These are phyloP conservation scores for Pholiota adiposa DNA, from an alignment of 1,284 basidiomycete species.

Conservation along the genomic window DNA sequence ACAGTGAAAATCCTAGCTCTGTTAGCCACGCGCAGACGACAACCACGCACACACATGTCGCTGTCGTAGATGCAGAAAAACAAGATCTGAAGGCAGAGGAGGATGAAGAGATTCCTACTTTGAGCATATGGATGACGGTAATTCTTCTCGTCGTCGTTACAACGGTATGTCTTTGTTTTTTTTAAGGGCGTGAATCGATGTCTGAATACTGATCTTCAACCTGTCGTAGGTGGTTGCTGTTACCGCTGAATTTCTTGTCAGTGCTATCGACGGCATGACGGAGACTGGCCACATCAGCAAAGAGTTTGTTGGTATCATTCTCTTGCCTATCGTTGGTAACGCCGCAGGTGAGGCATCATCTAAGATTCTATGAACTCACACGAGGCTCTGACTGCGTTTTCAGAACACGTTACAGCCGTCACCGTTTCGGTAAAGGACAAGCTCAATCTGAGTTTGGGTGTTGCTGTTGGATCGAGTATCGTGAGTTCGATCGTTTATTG, in stretches of 20 bases:
- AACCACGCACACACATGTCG: neutral
- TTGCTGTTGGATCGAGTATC: conserved; percentile 91
- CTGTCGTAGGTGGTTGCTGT: conserved; percentile 65
- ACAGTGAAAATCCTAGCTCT: neutral
- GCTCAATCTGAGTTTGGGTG: conserved; percentile 73
- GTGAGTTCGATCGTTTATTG: conserved; percentile 46
- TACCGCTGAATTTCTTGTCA: conserved; percentile 88
- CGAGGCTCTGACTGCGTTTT: conserved; percentile 1
- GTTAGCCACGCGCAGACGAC: neutral
- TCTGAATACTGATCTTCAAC: neutral
- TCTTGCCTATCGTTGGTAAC: conserved; percentile 89
- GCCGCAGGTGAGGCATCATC: conserved; percentile 60
- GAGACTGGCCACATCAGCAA: conserved; percentile 56
- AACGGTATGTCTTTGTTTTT: conserved; percentile 49
- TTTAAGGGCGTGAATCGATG: too few species aligned
- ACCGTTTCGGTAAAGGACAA: conserved; percentile 87
- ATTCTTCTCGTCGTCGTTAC: conserved; percentile 63
- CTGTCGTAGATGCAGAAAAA: neutral
- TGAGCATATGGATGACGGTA: conserved; percentile 58
- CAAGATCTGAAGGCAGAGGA: conserved; percentile 21
- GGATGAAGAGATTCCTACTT: conserved; percentile 45
- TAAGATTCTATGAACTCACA: neutral
- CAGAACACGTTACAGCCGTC: conserved; percentile 87
- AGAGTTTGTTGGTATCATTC: conserved; percentile 85
- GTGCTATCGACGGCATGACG: conserved; percentile 72